These are phyloP conservation scores for Peniophora sp. DNA, from an alignment of 1,284 basidiomycete species.

Conservation along the genomic window DNA sequence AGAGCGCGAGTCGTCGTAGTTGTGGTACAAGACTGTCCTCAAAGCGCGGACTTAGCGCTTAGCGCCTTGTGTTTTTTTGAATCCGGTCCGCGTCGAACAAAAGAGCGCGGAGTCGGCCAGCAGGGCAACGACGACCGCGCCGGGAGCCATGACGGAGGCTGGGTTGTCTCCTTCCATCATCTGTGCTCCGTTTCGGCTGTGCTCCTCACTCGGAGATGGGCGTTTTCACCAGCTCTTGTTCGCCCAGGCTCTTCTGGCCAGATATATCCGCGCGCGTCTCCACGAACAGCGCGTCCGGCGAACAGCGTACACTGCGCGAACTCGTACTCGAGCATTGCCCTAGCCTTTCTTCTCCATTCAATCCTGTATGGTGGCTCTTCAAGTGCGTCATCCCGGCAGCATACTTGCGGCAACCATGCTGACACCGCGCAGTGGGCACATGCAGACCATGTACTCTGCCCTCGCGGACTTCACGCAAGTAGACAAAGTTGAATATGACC, in stretches of 20 bases:
- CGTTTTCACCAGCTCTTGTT: not conserved
- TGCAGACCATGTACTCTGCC: conserved; percentile 67
- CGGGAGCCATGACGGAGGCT: not conserved
- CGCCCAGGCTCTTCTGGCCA: not conserved
- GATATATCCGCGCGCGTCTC: not conserved
- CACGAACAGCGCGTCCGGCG: not conserved
- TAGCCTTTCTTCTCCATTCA: conserved; percentile 45
- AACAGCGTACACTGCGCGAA: conserved; percentile 25
- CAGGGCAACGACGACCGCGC: not conserved
- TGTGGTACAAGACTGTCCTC: too few species aligned
- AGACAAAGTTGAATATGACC: conserved; percentile 64
- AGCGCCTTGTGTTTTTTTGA: not conserved
- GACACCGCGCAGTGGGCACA: conserved; percentile 45
- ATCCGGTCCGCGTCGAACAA: not conserved
- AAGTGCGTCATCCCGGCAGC: conserved; percentile 35
- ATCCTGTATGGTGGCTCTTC: conserved; percentile 63
- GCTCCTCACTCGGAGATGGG: not conserved
- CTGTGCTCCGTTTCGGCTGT: not conserved
- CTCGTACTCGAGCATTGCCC: conserved; percentile 52
- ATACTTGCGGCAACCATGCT: not conserved
- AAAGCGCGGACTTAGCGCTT: not conserved
- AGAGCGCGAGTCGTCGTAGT: too few species aligned
- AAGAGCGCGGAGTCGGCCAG: not conserved
- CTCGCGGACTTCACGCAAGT: conserved; percentile 66
- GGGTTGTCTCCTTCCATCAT: not conserved